These are phyloP conservation scores for Xanthoconium purpureum DNA, from an alignment of 768 basidiomycete genomes.

Conservation along the genomic window DNA sequence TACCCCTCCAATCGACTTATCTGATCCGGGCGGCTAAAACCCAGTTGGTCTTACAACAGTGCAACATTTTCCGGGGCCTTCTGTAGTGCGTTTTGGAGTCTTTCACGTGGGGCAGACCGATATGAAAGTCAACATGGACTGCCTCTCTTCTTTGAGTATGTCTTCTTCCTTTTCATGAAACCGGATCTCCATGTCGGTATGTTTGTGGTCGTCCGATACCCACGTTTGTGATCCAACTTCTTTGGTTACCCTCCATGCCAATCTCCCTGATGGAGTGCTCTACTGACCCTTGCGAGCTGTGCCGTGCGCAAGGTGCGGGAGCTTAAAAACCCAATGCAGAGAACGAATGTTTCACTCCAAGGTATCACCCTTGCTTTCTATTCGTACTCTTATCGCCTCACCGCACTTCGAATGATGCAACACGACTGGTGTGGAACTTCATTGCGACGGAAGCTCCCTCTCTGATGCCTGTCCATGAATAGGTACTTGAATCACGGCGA, in stretches of 20 bases:
- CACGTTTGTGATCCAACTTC: not conserved
- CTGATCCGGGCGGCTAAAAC: not conserved
- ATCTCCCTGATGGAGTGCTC: not conserved
- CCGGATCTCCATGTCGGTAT: not conserved
- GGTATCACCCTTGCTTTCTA: not conserved
- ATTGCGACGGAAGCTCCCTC: too few species aligned
- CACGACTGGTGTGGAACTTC: constrained; percentile 2
- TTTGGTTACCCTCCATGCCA: not conserved
- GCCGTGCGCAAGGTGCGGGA: not conserved
- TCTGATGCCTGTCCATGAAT: not conserved
- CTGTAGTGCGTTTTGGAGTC: not conserved
- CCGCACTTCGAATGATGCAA: constrained; percentile 9
- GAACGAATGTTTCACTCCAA: not conserved
- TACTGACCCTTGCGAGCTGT: constrained; percentile 12
- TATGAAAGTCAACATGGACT: not conserved
- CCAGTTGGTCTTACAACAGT: not conserved
- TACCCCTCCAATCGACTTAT: not conserved
- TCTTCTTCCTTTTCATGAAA: not conserved
- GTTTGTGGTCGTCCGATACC: not conserved
- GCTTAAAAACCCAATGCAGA: constrained; percentile 7
- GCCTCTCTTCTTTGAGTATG: not conserved
- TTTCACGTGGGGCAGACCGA: not conserved
- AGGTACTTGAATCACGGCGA: not conserved
- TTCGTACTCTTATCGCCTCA: not conserved
- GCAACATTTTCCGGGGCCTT: not conserved